Evolutionary conservation across 345 rosid species (phyloP), one percentile per base, ranked within the genome.

Genomic region (Lepidium aucheri): DNA sequence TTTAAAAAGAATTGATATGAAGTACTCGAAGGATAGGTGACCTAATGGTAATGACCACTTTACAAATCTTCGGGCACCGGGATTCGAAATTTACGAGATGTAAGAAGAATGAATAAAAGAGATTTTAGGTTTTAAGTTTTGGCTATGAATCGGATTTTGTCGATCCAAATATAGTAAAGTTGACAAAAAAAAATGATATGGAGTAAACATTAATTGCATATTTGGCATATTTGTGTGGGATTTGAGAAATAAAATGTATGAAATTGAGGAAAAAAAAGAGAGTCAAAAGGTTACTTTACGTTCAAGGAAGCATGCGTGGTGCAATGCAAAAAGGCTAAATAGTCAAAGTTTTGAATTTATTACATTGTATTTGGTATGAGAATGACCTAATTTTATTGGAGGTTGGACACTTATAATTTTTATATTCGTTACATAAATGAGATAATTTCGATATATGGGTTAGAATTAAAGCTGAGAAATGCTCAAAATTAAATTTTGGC

Each of bases 241-340:
- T 20, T 72, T 71, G 35, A 36, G 59, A 46, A 70, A 20, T 1
- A 33, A 60, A 50, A 45, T 42, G 42, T 64, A 63, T 47, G 59
- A 63, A 64, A 57, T 14, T 41, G 22, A 56, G 65, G 17, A 44
- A 24, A 57, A 50, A 50, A 4, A 41, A 65, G 35, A 34, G 50
- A 43, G 72, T 52, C 20, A 39, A 67, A 73, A 74, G 58, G 72
- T 86, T 74, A 76, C 91, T 86, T 85, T 78, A 70, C 85, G 86
- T 82, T 86, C 75, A 89, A 85, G 93, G 44, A 79, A 89, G 70
- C 61, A 30, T 14, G 67, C 17, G 38, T 57, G 60, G 54, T 65
- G 65, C 66, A 80, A 78, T 80, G 64, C 49, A 72, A 69, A 70
- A 69, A 17, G 46, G 60, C 60, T 74, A 74, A 42, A 69, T 50